Percentiles rank a stretch among this genome's conserved stretches.
Conservation (phyloP, 768 basidiomycete genomes). For the Cystobasidium onofrii region DNA sequence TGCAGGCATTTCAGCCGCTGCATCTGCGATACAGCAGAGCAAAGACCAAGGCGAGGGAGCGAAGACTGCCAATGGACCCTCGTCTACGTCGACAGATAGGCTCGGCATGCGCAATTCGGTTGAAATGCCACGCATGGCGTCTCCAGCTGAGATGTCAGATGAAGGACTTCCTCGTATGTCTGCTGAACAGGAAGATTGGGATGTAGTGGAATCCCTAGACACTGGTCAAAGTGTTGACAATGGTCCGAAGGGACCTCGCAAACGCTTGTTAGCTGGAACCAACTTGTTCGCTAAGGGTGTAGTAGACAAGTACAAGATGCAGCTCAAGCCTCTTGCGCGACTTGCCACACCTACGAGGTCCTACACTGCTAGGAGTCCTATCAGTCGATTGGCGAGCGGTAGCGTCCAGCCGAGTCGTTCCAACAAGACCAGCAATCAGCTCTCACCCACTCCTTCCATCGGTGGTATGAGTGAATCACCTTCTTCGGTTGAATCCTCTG, state of each 20-base stretch:
- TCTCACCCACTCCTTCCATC: conserved; percentile 22
- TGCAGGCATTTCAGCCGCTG: no score
- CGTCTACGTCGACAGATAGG: neutral
- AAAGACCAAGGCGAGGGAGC: neutral
- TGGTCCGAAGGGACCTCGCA: neutral
- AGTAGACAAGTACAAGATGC: conserved; percentile 29
- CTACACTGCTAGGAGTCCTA: conserved; percentile 4
- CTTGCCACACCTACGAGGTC: conserved; percentile 6
- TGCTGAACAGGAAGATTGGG: conserved; percentile 10
- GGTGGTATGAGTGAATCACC: conserved; percentile 7
- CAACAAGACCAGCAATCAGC: neutral
- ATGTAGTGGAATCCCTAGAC: conserved; percentile 9
- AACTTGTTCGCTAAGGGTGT: conserved; percentile 18
- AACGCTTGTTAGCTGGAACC: conserved; percentile 14
- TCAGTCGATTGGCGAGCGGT: neutral
- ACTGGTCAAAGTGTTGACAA: neutral
- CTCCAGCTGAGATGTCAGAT: neutral
- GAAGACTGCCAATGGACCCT: neutral
- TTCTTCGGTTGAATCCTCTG: neutral
- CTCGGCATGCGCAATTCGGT: neutral
- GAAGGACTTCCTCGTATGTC: neutral
- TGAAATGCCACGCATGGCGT: neutral
- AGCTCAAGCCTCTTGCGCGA: conserved; percentile 4
- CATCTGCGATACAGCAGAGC: no score
- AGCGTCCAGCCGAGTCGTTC: neutral